Percentiles rank a stretch among this genome's conserved stretches.
Evolutionary conservation across 208 protist species (phyloP).

Genomic region (Acanthamoeba castellanii): DNA sequence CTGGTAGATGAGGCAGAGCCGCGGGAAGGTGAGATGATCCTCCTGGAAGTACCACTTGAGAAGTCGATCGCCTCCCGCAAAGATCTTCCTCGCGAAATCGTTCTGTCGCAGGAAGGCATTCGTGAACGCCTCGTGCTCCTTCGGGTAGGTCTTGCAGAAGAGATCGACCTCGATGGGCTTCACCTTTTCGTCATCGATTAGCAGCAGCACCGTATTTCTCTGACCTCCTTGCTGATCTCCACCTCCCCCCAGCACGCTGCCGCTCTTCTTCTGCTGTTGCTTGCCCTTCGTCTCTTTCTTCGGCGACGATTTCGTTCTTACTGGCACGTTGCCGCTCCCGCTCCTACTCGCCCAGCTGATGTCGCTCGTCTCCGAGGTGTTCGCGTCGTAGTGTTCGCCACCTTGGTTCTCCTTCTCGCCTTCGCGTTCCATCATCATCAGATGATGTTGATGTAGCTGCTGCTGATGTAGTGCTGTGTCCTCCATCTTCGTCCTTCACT

Average conservation of each 20-base stretch:
- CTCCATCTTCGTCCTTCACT: not conserved
- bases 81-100: slow-evolving; percentile 51
- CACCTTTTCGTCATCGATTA: slow-evolving; percentile 67
- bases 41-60: slow-evolving; percentile 73
- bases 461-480: not conserved
- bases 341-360: not conserved
- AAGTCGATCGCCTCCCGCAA: not conserved
- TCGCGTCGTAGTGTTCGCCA: not conserved
- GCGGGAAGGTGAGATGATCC: slow-evolving; percentile 67
- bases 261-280: not conserved
- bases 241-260: not conserved
- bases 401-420: not conserved
- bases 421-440: not conserved
- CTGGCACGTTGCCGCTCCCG: not conserved
- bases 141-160: slow-evolving; percentile 66
- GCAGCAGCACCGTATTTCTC: slow-evolving; percentile 19
- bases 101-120: slow-evolving; percentile 42
- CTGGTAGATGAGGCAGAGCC: slow-evolving; percentile 73
- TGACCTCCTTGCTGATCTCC: not conserved
- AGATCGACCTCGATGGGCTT: slow-evolving; percentile 62
- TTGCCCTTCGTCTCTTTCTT: slow-evolving; percentile 8
- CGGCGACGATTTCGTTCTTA: slow-evolving; percentile 11
- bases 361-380: not conserved
- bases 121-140: slow-evolving; percentile 69
- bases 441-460: not conserved